Evolutionary conservation across 768 basidiomycete genomes (phyloP).

Genomic region (Sistotremastrum niveocremeum): DNA sequence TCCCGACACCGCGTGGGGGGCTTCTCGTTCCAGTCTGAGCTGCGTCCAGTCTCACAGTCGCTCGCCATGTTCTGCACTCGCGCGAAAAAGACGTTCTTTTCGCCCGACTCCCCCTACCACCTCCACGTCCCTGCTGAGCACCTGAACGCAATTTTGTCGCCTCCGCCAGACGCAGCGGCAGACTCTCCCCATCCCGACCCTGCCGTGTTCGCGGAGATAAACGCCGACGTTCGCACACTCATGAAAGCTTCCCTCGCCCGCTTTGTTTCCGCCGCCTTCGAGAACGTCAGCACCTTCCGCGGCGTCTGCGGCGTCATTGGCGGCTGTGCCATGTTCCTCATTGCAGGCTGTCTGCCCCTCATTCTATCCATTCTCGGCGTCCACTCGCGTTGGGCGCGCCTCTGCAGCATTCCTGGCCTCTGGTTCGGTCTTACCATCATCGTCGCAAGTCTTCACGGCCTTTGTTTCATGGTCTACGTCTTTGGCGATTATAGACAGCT

Average conservation of each 20-base stretch:
- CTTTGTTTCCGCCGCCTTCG: slow-evolving; percentile 57
- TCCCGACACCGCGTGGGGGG: slow-evolving; percentile 18
- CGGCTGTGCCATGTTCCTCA: slow-evolving; percentile 35
- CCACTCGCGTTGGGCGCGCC: slow-evolving; percentile 40
- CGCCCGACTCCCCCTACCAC: slow-evolving; percentile 56
- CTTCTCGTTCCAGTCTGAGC: slow-evolving; percentile 15
- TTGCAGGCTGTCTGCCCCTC: slow-evolving; percentile 36
- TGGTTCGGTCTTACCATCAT: slow-evolving; percentile 57
- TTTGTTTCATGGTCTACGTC: slow-evolving; percentile 66
- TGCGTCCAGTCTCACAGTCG: slow-evolving; percentile 32
- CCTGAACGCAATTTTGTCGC: slow-evolving; percentile 29
- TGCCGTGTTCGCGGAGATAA: slow-evolving; percentile 44
- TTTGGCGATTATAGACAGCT: slow-evolving; percentile 72
- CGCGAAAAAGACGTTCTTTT: slow-evolving; percentile 72
- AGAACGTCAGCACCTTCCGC: slow-evolving; percentile 53
- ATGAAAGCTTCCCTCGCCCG: slow-evolving; percentile 50
- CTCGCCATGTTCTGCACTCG: slow-evolving; percentile 66
- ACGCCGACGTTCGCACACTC: slow-evolving; percentile 40
- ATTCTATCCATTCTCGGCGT: slow-evolving; percentile 20
- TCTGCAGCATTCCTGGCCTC: slow-evolving; percentile 49
- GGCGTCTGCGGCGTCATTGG: slow-evolving; percentile 58
- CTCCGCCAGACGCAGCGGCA: slow-evolving; percentile 17
- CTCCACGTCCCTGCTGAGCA: slow-evolving; percentile 50
- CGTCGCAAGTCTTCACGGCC: slow-evolving; percentile 51
- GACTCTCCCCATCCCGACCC: slow-evolving; percentile 44